Base-by-base conservation (phyloP, 345 rosid species). In the Hibiscus mutabilis region DNA sequence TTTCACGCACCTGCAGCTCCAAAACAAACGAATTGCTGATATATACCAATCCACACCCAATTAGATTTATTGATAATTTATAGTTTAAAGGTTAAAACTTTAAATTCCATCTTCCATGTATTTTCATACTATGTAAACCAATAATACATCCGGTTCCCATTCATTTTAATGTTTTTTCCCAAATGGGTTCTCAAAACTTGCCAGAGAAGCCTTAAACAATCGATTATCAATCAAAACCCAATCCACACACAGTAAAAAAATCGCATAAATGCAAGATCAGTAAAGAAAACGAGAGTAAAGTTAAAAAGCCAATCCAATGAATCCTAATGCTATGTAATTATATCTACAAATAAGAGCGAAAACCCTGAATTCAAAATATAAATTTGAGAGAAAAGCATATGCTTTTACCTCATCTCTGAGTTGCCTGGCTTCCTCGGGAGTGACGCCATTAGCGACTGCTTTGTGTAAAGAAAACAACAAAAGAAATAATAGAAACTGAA, bases 361-460 rank as follows among this genome's bases (percentile, higher is more conserved):
- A 40, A 22, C 33, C 21, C 52, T 0, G n/a, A 56, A 57, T 42
- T 70, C 16, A 66, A 71, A 11, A 31, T 14, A 55, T 42, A 18
- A 56, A 44, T 12, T 31, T 63, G 19, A 18, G 14, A 31, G 61
- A 24, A 24, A 56, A 29, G 13, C 2, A 25, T 0, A 9, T 1
- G 16, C n/a, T 16, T 14, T 10, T 74, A 93, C 98, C 98, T 91
- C 98, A 73, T 93, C 97, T 21, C 98, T 85, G 67, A 93, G 96
- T 57, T 71, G 87, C 73, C 76, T 88, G 79, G 97, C 96, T 86
- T 93, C 97, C 49, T 75, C 80, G 51, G 83, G 74, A 66, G 88
- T 86, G 82, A 93, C 96, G 73, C 86, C 87, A 61, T 88, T 91
- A 3, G 92, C 92, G 13, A 78, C 31, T 70, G 80, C 78, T 75